Base-by-base conservation (phyloP, 2,329 filamentous ascomycete genomes). In the Sporothrix euskadiensis region DNA sequence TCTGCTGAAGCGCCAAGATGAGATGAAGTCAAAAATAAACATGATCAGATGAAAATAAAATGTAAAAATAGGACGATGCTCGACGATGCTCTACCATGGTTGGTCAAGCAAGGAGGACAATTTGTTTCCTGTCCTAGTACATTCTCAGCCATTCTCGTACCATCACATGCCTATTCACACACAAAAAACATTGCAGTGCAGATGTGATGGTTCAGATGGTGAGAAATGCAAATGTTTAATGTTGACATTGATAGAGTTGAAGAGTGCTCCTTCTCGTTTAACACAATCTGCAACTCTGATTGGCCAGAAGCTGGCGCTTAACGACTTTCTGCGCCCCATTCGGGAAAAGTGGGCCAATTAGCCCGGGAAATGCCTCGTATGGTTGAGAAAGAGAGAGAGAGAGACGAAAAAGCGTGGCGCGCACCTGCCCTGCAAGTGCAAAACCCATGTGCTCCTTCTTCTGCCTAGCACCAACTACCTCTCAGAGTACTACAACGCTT, bases 231-330 rank as follows among this genome's bases (percentile, higher is more conserved):
- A 44, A 44, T 26, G 9, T 44, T 22, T n/a, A 47, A 47, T 47
- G 39, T 65, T 47, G 61, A 65, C 22, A 7, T 47, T 30, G 61
- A 41, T 12, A 1, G 9, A 9, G 57, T n/a, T 26, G 26, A 56
- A 35, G 12, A 8, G 57, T 39, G 32, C 30, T 44, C 39, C n/a
- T 65, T 44, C 39, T 44, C n/a, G 35, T 44, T 19, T 16, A 47
- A 16, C n/a, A 8, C 61, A 44, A 26, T 39, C 9, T 65, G 26
- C 47, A 63, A 4, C 41, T 66, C 19, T 69, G 54, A 69, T 69
- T 71, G 73, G 61, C 30, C 16, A 39, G 19, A 52, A 8, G 26
- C 72, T 63, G 57, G 59, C 65, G 65, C 52, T 59, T 71, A 49
- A 68, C 44, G 44, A 49, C 26, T 1, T 8, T n/a, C 44, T 68